Conservation (phyloP, 129 eudicot genomes). For the Heracleum sosnowskyi region DNA sequence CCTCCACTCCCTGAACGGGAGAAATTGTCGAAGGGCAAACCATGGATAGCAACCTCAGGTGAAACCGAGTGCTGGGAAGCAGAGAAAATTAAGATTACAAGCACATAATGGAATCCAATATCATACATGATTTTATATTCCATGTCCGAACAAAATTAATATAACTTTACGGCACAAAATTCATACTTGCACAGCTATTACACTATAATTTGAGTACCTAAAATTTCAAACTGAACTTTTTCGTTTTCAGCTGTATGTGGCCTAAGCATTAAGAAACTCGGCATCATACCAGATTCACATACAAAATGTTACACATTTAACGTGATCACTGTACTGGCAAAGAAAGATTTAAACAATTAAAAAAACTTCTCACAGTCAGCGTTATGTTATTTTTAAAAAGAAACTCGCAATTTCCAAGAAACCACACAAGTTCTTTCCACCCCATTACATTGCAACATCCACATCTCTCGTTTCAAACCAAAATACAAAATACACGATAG, state of each 20-base stretch:
- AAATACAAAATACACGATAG: not conserved
- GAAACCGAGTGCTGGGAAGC: conserved; percentile 70
- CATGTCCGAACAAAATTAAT: not conserved
- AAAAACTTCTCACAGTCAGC: not conserved
- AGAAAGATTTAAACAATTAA: not conserved
- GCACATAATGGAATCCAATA: not conserved
- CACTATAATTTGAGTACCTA: not conserved
- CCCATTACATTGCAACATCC: not conserved
- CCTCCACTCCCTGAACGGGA: conserved; percentile 80
- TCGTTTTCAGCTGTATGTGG: not conserved
- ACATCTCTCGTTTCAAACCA: not conserved
- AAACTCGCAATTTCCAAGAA: not conserved
- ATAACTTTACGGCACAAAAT: not conserved
- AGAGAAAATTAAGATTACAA: conserved; percentile 15
- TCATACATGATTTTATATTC: not conserved
- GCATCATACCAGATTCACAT: not conserved
- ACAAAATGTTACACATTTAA: not conserved
- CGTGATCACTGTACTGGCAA: not conserved
- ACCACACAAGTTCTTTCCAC: not conserved
- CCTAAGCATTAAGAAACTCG: too few relatives aligned
- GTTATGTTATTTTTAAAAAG: not conserved
- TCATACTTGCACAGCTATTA: not conserved
- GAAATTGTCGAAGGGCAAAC: conserved; percentile 71
- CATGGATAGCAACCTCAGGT: conserved; percentile 87
- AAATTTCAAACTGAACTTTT: not conserved